These are phyloP conservation scores for Cyclostephanos invisitatus DNA, from an alignment of 108 stramenopile species.

Conservation along the genomic window DNA sequence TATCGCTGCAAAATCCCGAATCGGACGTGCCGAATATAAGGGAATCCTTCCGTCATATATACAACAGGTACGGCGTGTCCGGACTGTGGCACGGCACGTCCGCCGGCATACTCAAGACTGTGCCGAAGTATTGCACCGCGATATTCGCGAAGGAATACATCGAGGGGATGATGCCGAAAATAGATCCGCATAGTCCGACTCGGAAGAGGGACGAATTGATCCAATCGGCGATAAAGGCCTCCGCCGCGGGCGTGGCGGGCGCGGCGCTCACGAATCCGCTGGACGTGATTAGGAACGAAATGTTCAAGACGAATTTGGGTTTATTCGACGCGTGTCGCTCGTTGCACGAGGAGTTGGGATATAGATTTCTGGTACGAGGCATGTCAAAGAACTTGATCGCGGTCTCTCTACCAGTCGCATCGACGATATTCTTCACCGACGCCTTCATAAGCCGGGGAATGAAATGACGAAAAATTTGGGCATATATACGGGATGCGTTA, in stretches of 20 bases:
- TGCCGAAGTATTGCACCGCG: constrained; percentile 96
- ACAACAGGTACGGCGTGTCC: constrained; percentile 65
- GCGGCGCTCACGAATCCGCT: constrained; percentile 96
- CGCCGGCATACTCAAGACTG: constrained; percentile 97
- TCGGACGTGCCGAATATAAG: constrained; percentile 66
- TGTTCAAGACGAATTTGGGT: constrained; percentile 94
- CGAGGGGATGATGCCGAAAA: constrained; percentile 56
- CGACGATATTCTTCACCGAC: constrained; percentile 97
- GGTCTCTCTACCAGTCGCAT: constrained; percentile 93
- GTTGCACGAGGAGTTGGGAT: constrained; percentile 65
- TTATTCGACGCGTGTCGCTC: constrained; percentile 59
- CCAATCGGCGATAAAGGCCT: constrained; percentile 88
- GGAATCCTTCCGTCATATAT: constrained; percentile 77
- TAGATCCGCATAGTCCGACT: constrained; percentile 60
- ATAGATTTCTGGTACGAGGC: constrained; percentile 70
- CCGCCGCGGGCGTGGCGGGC: constrained; percentile 93
- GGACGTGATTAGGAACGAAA: constrained; percentile 98
- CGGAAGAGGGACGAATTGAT: constrained; percentile 65
- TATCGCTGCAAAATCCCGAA: constrained; percentile 90
- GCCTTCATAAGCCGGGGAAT: constrained; percentile 50
- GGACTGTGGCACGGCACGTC: constrained; percentile 92
- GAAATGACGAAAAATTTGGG: not conserved
- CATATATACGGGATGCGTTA: not conserved
- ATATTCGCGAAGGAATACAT: constrained; percentile 91
- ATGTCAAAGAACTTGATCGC: constrained; percentile 95